These are phyloP conservation scores for Pseudoscleropodium purum DNA, from an alignment of 225 moss, liverwort and hornwort genomes.

Conservation along the genomic window DNA sequence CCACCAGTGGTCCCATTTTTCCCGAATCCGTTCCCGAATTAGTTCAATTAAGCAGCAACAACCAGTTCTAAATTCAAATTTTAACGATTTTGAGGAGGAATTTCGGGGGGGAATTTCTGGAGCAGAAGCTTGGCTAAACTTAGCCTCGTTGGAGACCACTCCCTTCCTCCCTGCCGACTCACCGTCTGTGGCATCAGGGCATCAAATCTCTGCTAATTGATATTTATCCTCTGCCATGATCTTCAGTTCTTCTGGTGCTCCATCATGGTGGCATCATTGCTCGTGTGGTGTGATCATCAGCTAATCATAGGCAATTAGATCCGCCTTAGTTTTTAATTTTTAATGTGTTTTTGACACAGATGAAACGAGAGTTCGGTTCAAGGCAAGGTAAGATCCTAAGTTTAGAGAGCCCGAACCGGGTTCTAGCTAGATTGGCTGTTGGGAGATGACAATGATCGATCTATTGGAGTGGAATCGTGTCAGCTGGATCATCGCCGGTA, in stretches of 20 bases:
- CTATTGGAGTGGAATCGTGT: neutral
- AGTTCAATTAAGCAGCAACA: too few species aligned
- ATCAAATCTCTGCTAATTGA: conserved; percentile 15
- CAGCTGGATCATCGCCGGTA: neutral
- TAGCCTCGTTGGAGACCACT: neutral
- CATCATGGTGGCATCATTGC: conserved; percentile 7
- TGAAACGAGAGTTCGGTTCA: neutral
- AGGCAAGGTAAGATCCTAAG: neutral
- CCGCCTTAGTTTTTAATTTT: neutral
- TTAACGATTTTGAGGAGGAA: neutral
- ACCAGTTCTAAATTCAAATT: neutral
- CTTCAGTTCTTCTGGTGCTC: neutral
- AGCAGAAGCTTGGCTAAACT: neutral
- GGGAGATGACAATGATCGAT: neutral
- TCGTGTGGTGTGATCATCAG: neutral
- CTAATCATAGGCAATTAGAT: neutral
- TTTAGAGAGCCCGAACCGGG: neutral
- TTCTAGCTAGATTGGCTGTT: neutral
- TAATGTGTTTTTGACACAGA: neutral
- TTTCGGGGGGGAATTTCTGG: neutral
- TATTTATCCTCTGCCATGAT: neutral
- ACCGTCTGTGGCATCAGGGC: neutral
- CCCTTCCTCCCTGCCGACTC: neutral
- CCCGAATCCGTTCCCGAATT: neutral
- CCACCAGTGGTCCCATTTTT: neutral